phyloP scores from a whole-genome alignment of 1,284 basidiomycete genomes.

The Pascua guehoae region DNA sequence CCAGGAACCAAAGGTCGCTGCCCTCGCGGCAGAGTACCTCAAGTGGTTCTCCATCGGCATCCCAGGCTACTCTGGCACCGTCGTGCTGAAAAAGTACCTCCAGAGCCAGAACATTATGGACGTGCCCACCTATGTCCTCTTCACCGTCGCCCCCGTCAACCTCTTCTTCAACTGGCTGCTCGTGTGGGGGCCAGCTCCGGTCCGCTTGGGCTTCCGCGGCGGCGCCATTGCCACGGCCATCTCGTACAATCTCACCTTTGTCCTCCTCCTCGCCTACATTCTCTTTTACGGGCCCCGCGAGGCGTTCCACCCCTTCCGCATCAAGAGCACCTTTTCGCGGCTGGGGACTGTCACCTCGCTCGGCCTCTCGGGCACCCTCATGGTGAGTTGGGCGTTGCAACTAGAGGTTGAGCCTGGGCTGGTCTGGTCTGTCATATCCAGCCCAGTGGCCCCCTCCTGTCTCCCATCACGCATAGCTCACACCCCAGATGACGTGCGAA shows the following conservation, averaged over 20 bases:
- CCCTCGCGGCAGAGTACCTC: conserved; percentile 71
- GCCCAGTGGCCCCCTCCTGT: background rate
- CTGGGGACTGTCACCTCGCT: conserved; percentile 69
- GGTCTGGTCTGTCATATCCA: too few species aligned
- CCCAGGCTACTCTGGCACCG: conserved; percentile 65
- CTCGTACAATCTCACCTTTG: conserved; percentile 74
- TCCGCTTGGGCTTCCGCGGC: conserved; percentile 85
- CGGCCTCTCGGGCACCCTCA: conserved; percentile 64
- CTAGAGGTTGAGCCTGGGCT: conserved; percentile 4
- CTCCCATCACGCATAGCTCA: background rate
- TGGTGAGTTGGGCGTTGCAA: conserved; percentile 54
- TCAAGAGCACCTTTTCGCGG: conserved; percentile 62
- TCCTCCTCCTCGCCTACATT: conserved; percentile 66
- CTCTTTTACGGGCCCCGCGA: conserved; percentile 68
- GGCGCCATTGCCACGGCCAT: conserved; percentile 86
- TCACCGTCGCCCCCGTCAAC: conserved; percentile 83
- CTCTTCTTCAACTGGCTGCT: conserved; percentile 77
- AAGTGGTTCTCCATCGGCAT: conserved; percentile 74
- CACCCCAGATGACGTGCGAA: conserved; percentile 48
- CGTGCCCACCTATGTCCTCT: conserved; percentile 79
- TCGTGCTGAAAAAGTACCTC: conserved; percentile 61
- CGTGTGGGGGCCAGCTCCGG: conserved; percentile 74
- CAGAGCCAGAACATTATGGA: conserved; percentile 83
- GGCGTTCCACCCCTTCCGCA: conserved; percentile 76
- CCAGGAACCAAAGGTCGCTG: conserved; percentile 80